These are phyloP conservation scores for Isabelozyma gotoi DNA, from an alignment of 805 yeast genomes.

Conservation along the genomic window DNA sequence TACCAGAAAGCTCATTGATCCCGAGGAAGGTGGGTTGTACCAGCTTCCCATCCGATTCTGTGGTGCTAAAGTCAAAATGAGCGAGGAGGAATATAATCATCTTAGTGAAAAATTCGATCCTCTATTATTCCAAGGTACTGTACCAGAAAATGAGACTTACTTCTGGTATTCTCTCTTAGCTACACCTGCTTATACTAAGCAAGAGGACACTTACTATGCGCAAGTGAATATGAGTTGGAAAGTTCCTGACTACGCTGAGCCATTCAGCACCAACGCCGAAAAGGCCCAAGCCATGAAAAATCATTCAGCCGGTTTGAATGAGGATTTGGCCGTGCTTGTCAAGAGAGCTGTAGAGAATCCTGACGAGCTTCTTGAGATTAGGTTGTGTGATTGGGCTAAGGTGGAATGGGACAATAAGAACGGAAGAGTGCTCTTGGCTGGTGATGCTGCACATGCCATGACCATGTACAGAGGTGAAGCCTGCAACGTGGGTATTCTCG, in stretches of 20 bases:
- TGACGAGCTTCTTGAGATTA: slow-evolving; percentile 10
- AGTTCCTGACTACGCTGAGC: slow-evolving; percentile 9
- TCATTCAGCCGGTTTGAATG: slow-evolving; percentile 12
- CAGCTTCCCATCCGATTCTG: slow-evolving; percentile 24
- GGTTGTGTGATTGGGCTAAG: slow-evolving; percentile 14
- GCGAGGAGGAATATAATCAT: slow-evolving; percentile 13
- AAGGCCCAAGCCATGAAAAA: slow-evolving; percentile 13
- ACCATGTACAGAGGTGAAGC: slow-evolving; percentile 21
- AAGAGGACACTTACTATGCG: slow-evolving; percentile 11
- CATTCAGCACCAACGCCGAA: slow-evolving; percentile 11
- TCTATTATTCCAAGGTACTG: slow-evolving; percentile 27
- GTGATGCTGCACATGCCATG: slow-evolving; percentile 22
- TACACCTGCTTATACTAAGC: slow-evolving; percentile 14
- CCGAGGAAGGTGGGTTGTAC: slow-evolving; percentile 15
- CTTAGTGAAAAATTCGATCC: slow-evolving; percentile 21
- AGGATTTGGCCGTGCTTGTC: slow-evolving; percentile 11
- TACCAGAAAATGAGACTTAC: slow-evolving; percentile 19
- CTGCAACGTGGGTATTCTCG: slow-evolving; percentile 16
- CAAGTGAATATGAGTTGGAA: slow-evolving; percentile 19
- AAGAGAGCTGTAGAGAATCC: slow-evolving; percentile 11
- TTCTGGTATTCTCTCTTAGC: slow-evolving; percentile 27
- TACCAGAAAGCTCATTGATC: slow-evolving; percentile 17
- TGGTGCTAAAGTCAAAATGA: slow-evolving; percentile 21
- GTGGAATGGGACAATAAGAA: slow-evolving; percentile 13
- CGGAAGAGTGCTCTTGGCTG: slow-evolving; percentile 10